phyloP scores from a whole-genome alignment of 805 yeast species.

The Blastobotrys attinorum region DNA sequence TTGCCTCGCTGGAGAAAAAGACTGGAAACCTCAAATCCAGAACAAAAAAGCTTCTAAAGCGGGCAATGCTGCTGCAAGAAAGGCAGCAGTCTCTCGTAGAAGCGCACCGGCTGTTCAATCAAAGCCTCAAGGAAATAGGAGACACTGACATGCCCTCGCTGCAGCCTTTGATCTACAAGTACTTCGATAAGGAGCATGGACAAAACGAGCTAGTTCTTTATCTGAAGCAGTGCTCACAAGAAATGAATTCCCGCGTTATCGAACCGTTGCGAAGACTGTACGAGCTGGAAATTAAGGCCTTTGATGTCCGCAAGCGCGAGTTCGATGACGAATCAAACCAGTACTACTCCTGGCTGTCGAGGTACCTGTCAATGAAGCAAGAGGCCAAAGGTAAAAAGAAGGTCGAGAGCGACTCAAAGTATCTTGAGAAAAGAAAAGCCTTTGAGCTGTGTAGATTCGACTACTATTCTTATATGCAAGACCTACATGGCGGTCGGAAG shows the following conservation, averaged over 20 bases:
- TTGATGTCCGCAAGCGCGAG: conserved; percentile 34
- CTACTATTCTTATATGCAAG: conserved; percentile 34
- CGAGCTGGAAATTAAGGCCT: conserved; percentile 34
- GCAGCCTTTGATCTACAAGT: conserved; percentile 25
- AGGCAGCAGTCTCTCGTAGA: conserved; percentile 28
- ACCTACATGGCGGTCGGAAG: conserved; percentile 36
- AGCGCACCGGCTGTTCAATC: conserved; percentile 27
- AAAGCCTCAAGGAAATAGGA: conserved; percentile 25
- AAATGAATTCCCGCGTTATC: conserved; percentile 28
- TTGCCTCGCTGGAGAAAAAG: conserved; percentile 31
- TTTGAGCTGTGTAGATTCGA: conserved; percentile 37
- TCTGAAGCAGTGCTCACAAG: conserved; percentile 18
- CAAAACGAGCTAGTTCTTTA: conserved; percentile 14
- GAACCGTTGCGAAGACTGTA: conserved; percentile 33
- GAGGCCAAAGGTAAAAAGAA: conserved; percentile 25
- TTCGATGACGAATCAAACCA: conserved; percentile 38
- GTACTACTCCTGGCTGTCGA: conserved; percentile 37
- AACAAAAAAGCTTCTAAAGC: conserved; percentile 32
- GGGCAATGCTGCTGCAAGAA: conserved; percentile 27
- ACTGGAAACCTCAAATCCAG: conserved; percentile 28
- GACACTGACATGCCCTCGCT: conserved; percentile 27
- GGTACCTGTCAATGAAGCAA: conserved; percentile 33
- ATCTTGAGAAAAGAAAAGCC: conserved; percentile 31
- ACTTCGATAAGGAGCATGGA: conserved; percentile 22
- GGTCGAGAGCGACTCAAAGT: conserved; percentile 31